These are phyloP conservation scores for Lobosporangium transversale DNA, from an alignment of 192 early-diverging fungal genomes.

Conservation along the genomic window DNA sequence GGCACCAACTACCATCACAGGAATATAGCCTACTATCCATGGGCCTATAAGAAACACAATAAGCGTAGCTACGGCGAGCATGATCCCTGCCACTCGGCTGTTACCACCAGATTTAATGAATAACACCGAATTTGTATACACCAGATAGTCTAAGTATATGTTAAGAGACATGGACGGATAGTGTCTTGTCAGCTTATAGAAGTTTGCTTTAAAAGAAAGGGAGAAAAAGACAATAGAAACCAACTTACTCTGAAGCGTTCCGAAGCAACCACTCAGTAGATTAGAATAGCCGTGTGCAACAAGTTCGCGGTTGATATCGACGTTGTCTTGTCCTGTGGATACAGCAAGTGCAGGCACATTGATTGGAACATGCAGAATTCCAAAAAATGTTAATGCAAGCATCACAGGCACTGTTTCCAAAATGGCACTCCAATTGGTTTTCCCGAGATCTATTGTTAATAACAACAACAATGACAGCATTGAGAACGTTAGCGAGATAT, in stretches of 20 bases:
- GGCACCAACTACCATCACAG: slow-evolving; percentile 93
- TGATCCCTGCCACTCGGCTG: slow-evolving; percentile 83
- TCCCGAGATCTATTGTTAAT: slow-evolving; percentile 61
- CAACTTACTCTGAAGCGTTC: slow-evolving; percentile 74
- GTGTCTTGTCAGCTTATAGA: not conserved
- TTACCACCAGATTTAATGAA: slow-evolving; percentile 94
- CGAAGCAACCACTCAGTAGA: slow-evolving; percentile 78
- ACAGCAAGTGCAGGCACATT: slow-evolving; percentile 95
- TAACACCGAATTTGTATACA: slow-evolving; percentile 91
- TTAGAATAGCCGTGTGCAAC: slow-evolving; percentile 94
- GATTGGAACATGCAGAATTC: slow-evolving; percentile 96
- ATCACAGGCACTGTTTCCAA: slow-evolving; percentile 85
- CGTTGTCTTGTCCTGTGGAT: slow-evolving; percentile 84
- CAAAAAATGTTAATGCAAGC: slow-evolving; percentile 94
- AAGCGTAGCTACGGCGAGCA: slow-evolving; percentile 81
- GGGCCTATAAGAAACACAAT: slow-evolving; percentile 85
- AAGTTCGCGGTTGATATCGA: slow-evolving; percentile 94
- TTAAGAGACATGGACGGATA: not conserved
- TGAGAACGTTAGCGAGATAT: no score
- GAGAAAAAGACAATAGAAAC: no score
- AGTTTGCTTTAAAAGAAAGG: not conserved
- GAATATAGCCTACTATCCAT: slow-evolving; percentile 90
- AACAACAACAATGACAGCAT: no score
- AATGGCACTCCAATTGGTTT: slow-evolving; percentile 75
- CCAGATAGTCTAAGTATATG: slow-evolving; percentile 76